Conservation (phyloP, 768 basidiomycete species). For the Lentinula edodes region DNA sequence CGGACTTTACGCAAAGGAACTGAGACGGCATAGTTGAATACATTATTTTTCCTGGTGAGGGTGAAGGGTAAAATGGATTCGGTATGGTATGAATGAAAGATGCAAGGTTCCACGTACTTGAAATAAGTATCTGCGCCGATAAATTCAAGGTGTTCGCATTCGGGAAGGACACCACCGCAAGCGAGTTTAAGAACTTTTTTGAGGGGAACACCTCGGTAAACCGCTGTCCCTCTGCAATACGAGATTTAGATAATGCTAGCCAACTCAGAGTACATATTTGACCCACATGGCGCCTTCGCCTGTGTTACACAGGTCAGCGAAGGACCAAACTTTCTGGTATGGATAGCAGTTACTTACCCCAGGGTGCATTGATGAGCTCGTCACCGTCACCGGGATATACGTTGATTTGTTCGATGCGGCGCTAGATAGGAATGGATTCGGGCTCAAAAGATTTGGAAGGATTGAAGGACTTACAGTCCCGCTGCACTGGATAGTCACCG, state of each 20-base stretch:
- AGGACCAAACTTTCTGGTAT: neutral
- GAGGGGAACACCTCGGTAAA: slow-evolving; percentile 46
- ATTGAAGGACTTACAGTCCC: slow-evolving; percentile 26
- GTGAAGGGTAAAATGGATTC: neutral
- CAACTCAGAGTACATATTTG: neutral
- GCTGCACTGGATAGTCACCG: slow-evolving; percentile 51
- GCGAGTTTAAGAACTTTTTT: slow-evolving; percentile 50
- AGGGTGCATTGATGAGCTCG: slow-evolving; percentile 46
- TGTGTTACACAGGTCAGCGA: slow-evolving; percentile 6
- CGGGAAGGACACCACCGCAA: slow-evolving; percentile 43
- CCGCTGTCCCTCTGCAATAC: slow-evolving; percentile 38
- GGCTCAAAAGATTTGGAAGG: neutral
- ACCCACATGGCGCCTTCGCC: slow-evolving; percentile 45
- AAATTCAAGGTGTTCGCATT: slow-evolving; percentile 48
- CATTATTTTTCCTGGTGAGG: slow-evolving; percentile 23
- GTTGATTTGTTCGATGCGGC: slow-evolving; percentile 46
- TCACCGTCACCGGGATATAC: slow-evolving; percentile 52
- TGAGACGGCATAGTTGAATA: slow-evolving; percentile 39
- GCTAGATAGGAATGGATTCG: slow-evolving; percentile 5
- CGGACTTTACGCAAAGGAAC: slow-evolving; percentile 45
- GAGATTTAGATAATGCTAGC: neutral
- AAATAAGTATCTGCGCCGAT: slow-evolving; percentile 55
- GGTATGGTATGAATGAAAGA: neutral
- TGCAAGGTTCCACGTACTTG: slow-evolving; percentile 27
- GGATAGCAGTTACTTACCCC: slow-evolving; percentile 23